Percentiles rank a stretch among this genome's conserved stretches.
phyloP scores from a whole-genome alignment of 371 early-diverging fungal genomes.

The Rhizopus arrhizus region DNA sequence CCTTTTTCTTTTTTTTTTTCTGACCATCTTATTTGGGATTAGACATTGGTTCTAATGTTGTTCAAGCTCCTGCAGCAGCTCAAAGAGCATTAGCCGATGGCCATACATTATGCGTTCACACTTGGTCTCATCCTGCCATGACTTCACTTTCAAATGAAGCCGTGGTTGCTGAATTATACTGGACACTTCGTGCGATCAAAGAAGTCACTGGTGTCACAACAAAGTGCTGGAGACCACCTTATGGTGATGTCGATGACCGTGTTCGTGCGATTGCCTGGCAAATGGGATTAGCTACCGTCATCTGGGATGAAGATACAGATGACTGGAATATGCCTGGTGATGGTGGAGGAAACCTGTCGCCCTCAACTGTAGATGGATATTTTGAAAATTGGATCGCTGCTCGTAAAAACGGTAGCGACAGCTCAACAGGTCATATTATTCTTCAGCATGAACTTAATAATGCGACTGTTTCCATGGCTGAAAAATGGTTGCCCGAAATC shows the following conservation, averaged over 20 bases:
- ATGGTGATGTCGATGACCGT: conserved; percentile 59
- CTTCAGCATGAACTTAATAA: conserved; percentile 58
- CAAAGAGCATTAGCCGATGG: conserved; percentile 34
- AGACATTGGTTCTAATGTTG: conserved; percentile 38
- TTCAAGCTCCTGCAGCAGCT: conserved; percentile 36
- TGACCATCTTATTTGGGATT: background rate
- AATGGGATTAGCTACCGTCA: conserved; percentile 50
- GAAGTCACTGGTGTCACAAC: conserved; percentile 57
- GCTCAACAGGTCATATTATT: conserved; percentile 43
- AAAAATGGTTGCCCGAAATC: conserved; percentile 50
- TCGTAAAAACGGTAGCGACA: conserved; percentile 44
- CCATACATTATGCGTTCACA: conserved; percentile 47
- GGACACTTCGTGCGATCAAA: conserved; percentile 56
- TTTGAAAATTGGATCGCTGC: conserved; percentile 45
- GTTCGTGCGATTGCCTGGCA: conserved; percentile 57
- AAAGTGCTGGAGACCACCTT: conserved; percentile 63
- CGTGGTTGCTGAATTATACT: conserved; percentile 62
- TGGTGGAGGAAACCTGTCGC: conserved; percentile 43
- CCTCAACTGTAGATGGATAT: conserved; percentile 39
- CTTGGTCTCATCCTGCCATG: conserved; percentile 64
- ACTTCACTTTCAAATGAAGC: conserved; percentile 55
- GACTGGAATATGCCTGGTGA: conserved; percentile 45
- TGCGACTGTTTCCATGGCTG: conserved; percentile 47
- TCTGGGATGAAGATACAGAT: conserved; percentile 44
- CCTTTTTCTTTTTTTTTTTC: background rate